Base-by-base conservation (phyloP, 805 yeast species). In the Candida hungchunana region DNA sequence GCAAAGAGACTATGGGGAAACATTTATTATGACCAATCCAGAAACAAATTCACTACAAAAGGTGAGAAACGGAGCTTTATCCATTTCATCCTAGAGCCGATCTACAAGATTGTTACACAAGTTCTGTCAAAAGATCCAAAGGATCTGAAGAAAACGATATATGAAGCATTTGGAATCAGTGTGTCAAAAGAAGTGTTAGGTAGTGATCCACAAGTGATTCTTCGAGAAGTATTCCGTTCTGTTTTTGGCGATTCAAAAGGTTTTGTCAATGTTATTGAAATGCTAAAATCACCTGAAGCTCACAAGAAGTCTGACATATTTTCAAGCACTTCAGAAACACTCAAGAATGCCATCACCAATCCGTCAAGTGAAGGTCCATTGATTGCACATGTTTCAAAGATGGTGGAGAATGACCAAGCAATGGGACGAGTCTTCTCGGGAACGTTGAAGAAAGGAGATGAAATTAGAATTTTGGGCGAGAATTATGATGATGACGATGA, bases 1-100 rank as follows among this genome's bases (percentile, higher is more conserved):
- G 62, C 75, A 0, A 51, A 55, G 28, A 64, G 77, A 37, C 62
- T 88, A 15, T 89, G 97, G 96, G 96, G 96, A 0, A 79, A 82
- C 42, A 52, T 76, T 6, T 78, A 68, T 47, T 85, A 63, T 51
- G 58, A 75, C 33, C 48, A 60, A 2, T 37, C 43, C 0, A 46
- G 61, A 1, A 67, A 73, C 8, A 69, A 62, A 35, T 80, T 87
- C 46, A 51, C 68, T 0, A 36, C 37, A 29, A 31, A 54, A 19
- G 52, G 57, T 0, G 31, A 43, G 11, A 53, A 42, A 41, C 39
- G 62, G 26, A 32, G 39, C 23, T 49, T 26, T 51, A 75, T 35
- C 55, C 86, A 1, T 83, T 90, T 87, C 47, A 68, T 93, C 7
- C 60, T 88, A 7, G 77, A 75, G 18, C 98, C 97, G 3, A 50